A percentile compares a stretch with the other conserved stretches of the same genome.
Conservation (phyloP, 2,329 filamentous ascomycete species). For the Colletotrichum graminicola region DNA sequence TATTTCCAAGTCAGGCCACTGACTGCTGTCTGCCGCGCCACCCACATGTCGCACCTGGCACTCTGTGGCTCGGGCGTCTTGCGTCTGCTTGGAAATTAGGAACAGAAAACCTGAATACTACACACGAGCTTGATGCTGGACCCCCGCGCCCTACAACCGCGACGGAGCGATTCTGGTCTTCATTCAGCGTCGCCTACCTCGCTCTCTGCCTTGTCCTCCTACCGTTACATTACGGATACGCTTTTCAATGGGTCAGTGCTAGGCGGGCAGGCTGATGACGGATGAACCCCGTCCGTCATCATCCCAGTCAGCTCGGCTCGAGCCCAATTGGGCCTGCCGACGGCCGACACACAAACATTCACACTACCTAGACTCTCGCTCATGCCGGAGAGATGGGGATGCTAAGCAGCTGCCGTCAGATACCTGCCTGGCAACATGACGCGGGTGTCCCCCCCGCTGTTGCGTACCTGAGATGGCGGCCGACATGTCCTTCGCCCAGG, state of each 20-base stretch:
- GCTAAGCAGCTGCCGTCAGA: constrained; percentile 13
- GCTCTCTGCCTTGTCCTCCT: background rate
- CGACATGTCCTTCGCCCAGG: constrained; percentile 23
- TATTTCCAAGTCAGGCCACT: constrained; percentile 21
- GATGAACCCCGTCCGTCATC: constrained; percentile 38
- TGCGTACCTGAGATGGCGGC: constrained; percentile 20
- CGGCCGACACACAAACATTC: constrained; percentile 6
- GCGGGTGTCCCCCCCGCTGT: constrained; percentile 14
- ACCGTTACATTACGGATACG: background rate
- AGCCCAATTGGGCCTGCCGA: constrained; percentile 35
- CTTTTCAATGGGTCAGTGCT: constrained; percentile 13
- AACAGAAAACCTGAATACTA: constrained; percentile 29
- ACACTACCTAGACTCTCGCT: background rate
- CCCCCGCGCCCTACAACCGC: constrained; percentile 29
- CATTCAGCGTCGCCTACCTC: background rate
- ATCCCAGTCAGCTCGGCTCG: constrained; percentile 39
- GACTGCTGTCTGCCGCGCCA: constrained; percentile 34
- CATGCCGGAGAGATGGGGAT: constrained; percentile 16
- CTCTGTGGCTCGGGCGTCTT: constrained; percentile 23
- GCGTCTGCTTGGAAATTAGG: constrained; percentile 32
- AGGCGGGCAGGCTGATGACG: constrained; percentile 24
- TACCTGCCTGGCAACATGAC: constrained; percentile 16
- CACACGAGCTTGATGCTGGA: background rate
- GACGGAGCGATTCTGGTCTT: constrained; percentile 25
- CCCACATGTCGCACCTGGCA: constrained; percentile 23